Evolutionary conservation across 768 basidiomycete genomes (phyloP), one percentile per base, ranked within the genome.

Genomic region (Leccinum broughii): DNA sequence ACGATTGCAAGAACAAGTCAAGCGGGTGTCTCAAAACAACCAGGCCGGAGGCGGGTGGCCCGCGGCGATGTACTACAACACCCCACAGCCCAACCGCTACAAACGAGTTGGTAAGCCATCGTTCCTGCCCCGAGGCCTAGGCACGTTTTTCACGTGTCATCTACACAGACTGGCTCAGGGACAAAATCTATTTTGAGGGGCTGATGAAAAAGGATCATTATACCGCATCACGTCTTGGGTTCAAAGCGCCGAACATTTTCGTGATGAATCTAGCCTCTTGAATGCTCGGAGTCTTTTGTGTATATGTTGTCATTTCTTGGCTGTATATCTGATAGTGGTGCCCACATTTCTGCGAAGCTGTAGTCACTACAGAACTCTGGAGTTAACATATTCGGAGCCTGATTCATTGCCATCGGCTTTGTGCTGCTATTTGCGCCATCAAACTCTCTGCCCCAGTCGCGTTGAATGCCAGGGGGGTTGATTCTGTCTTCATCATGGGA

Each of bases 201-300:
- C 66, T 93, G 58, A 64, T 64, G 11, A 83, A 78, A 68, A 83
- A 87, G 63, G 89, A 91, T 64, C 67, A 65, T 8, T 93, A 92
- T 64, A 77, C 81, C 2, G 64, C 74, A 28, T 70, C 77, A 9
- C 82, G 90, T 6, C 83, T 93, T 30, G 92, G 92, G 2, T 93
- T 84, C 75, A 81, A 79, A 57, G 92, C 92, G 3, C 85, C 90
- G 6, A 93, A 93, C 68, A 82, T 92, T 41, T 90, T 90, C 69
- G 78, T 92, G 41, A 85, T 93, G 87, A 80, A 81, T 57, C 63
- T 90, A 44, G 77, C 78, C 11, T 73, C 78, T n/a, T 86, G 71
- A 76, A 56, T 53, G 9, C 30, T 52, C 20, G 14, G 24, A 51
- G 28, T 44, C 50, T 35, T 53, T 22, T 28, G n/a, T 44, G 48